Evolutionary conservation across 345 rosid species (phyloP), one percentile per base, ranked within the genome.

Genomic region (Pistacia vera): DNA sequence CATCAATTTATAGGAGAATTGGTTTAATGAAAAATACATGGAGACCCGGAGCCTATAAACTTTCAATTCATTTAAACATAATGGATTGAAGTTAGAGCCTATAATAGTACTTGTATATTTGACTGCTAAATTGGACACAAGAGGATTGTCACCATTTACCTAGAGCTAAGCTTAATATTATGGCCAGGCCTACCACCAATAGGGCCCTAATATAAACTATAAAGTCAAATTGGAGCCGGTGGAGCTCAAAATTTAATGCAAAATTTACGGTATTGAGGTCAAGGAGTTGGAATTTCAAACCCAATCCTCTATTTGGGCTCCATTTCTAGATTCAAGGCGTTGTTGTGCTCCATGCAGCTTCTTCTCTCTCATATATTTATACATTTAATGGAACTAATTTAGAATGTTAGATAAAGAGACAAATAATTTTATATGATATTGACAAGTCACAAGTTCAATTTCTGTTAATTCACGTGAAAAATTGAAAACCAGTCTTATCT

Each of bases 201-300:
- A 14, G 57, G 57, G 57, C 14, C 17, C 57, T 52, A 14, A 51
- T 13, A 52, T 11, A 51, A 33, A 14, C 13, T 13, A 52, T 11
- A 51, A 33, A 38, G 59, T 51, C 72, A 48, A 77, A 20, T 52
- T 69, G 36, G 64, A 60, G 70, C 46, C 25, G 60, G 44, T 70
- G 75, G 20, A 70, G 8, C 20, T 52, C 70, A 16, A 69, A 62
- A 11, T 36, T 28, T 63, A 61, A 76, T 36, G 68, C 74, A 46
- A 65, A 5, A 35, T 4, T 55, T 38, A 3, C 4, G 44, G 55
- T 51, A 1, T 65, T 38, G 4, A 3, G 41, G 55, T 51, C 3
- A 51, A 51, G 8, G 55, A 10, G 55, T 51, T 10, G 14, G 55
- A 11, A 8, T 25, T 49, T 49, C 52, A 49, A 49, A 49, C 5